Base-by-base conservation (phyloP, 164 flowering plant species). In the Cinnamomum micranthum region DNA sequence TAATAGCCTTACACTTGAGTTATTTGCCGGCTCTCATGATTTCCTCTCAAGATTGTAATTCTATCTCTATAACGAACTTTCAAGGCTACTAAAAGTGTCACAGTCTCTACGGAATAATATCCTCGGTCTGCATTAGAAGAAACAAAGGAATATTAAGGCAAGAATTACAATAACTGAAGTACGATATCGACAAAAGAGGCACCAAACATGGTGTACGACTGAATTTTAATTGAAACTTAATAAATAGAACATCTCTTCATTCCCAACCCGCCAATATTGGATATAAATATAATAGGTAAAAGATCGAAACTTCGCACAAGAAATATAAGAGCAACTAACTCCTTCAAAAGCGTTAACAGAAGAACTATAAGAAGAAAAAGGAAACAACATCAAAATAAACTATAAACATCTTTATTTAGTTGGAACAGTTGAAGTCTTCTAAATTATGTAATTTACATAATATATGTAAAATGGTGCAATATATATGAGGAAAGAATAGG, bases 41-140 rank as follows among this genome's bases (percentile, higher is more conserved):
- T 84, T 72, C 87, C 87, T 76, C 87, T 76, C 64, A 85, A 70
- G 50, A 85, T 83, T 67, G 84, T 83, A 74, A 83, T 83, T 80
- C 87, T 83, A 73, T 85, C 87, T 76, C 87, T 85, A 71, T 85
- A 81, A 28, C 86, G 85, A 69, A 85, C 87, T 82, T 85, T 85
- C 75, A 85, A 66, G 65, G 87, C 87, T 66, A 85, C 87, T 71
- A 85, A 59, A 50, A 85, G 82, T 72, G 87, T 72, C 70, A 85
- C 87, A 47, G 87, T 83, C 75, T 85, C 87, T 75, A 85, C 87
- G 1, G 87, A 85, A 72, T 85, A 85, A 77, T 85, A 85, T 41
- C 87, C 87, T 77, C 85, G 87, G 76, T 85, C 87, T 85, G 85
- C 82, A 78, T 67, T 58, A 77, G 68, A 68, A 63, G 64, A 71